These are phyloP conservation scores for Raffaelea albimanens DNA, from an alignment of 2,329 filamentous ascomycete species.

Conservation along the genomic window DNA sequence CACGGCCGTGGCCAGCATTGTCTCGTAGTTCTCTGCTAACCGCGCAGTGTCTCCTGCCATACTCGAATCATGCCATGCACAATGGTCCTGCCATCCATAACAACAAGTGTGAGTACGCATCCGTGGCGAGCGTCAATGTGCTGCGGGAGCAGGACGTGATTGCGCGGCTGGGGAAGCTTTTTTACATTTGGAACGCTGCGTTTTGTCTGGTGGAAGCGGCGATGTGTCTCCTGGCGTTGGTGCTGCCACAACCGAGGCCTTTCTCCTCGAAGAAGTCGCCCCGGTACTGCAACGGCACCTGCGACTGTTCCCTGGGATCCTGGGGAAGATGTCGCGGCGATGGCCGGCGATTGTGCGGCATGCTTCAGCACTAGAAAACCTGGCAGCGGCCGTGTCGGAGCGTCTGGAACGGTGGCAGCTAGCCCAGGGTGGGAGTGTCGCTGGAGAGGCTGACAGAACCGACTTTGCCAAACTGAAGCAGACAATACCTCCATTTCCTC, in stretches of 20 bases:
- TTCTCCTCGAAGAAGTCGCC: neutral
- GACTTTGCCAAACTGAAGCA: no score
- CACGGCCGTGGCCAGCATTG: no score
- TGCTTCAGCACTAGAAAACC: neutral
- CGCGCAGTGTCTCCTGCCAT: no score
- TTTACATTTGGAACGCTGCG: constrained; percentile 4
- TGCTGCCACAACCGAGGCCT: neutral
- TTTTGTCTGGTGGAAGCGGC: constrained; percentile 2
- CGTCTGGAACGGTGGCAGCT: no score
- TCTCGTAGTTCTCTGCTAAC: no score
- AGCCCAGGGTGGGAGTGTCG: no score
- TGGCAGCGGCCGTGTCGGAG: no score
- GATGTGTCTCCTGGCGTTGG: neutral
- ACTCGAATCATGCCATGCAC: no score
- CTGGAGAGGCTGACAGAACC: no score
- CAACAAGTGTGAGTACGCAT: neutral
- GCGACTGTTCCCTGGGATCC: constrained; percentile 1
- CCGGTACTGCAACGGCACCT: constrained; percentile 2
- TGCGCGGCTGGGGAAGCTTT: constrained; percentile 3
- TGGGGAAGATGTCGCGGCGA: constrained; percentile 3
- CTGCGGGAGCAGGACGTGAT: constrained; percentile 2
- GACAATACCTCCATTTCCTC: no score
- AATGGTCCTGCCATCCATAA: no score
- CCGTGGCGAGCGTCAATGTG: neutral
- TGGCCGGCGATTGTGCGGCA: constrained; percentile 2